Conservation (phyloP, 345 rosid genomes). For the Bruguiera sexangula region DNA sequence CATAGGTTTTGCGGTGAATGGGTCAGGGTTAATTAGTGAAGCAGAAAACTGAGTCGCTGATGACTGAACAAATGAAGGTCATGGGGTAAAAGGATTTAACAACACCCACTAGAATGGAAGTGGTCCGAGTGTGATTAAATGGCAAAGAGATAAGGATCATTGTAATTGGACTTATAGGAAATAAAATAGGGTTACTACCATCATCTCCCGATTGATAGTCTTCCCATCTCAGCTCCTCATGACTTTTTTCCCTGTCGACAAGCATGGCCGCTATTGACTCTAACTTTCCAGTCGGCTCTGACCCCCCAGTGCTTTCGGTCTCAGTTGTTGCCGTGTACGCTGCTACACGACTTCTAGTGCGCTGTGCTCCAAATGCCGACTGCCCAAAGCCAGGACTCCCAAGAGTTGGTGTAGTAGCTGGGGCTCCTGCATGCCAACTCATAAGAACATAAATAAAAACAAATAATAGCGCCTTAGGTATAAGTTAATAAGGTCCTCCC, state of each 20-base stretch:
- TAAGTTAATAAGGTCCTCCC: neutral
- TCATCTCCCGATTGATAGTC: no score
- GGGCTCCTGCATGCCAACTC: constrained; percentile 45
- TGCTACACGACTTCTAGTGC: constrained; percentile 29
- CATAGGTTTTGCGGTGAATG: constrained; percentile 48
- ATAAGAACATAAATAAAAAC: neutral
- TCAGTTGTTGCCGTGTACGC: constrained; percentile 57
- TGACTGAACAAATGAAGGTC: constrained; percentile 46
- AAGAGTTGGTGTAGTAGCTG: constrained; percentile 62
- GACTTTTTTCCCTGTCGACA: constrained; percentile 48
- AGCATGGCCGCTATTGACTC: constrained; percentile 83
- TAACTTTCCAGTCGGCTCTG: constrained; percentile 40
- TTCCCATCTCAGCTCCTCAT: no score
- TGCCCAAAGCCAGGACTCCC: constrained; percentile 65
- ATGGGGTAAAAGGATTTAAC: constrained; percentile 46
- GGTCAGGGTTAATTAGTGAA: constrained; percentile 38
- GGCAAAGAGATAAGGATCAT: no score
- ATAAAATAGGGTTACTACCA: neutral
- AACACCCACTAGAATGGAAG: constrained; percentile 44
- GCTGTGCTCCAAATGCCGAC: constrained; percentile 66
- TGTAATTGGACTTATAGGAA: no score
- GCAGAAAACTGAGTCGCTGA: constrained; percentile 50
- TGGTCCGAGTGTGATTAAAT: no score
- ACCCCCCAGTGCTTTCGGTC: constrained; percentile 21
- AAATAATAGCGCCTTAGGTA: neutral